Base-by-base conservation (phyloP, 805 yeast species). In the fission yeast (Schizosaccharomyces pombe) region DNA sequence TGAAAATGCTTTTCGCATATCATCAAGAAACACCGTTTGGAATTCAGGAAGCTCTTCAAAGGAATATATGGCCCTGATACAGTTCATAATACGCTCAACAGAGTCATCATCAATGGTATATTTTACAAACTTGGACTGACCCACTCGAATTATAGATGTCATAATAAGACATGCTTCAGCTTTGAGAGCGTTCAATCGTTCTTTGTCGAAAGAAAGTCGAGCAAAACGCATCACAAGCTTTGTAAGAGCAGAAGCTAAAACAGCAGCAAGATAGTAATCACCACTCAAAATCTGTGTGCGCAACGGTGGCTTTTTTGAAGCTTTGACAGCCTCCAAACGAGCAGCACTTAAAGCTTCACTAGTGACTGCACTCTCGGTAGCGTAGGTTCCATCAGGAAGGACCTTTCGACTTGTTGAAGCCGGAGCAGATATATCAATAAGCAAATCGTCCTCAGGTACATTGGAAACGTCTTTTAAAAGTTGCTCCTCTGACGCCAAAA, bases 351-450 rank as follows among this genome's bases (percentile, higher is more conserved):
- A n/a, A n/a, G 39, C n/a, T 6, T 19, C 24, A 6, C 61, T 58
- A 14, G 82, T 82, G 56, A 80, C 68, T 0, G 94, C 91, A 58
- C 78, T 77, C 68, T 91, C 98, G 47, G 95, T 84, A 30, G 98
- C 98, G 68, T 91, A 91, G 0, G 99, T 91, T 61, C 99, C 99
- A 69, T 91, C 99, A n/a, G 98, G 95, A 59, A 91, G 74, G 57
- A 91, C 80, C 57, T 82, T 80, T 22, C 96, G 96, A 49, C 84
- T 84, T 56, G 70, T 65, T 32, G 58, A 60, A 54, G 64, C 59
- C 33, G 66, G 60, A 28, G 62, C 65, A 22, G 55, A 58, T 12
- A 55, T 60, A 24, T 60, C 65, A 4, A 56, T 62, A 19, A 55
- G 57, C 14, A 65, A 66, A 1, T 61, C 66, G n/a, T 60, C 65